Conservation (phyloP, 2,329 filamentous ascomycete genomes). For the Sclerotinia spermophila region DNA sequence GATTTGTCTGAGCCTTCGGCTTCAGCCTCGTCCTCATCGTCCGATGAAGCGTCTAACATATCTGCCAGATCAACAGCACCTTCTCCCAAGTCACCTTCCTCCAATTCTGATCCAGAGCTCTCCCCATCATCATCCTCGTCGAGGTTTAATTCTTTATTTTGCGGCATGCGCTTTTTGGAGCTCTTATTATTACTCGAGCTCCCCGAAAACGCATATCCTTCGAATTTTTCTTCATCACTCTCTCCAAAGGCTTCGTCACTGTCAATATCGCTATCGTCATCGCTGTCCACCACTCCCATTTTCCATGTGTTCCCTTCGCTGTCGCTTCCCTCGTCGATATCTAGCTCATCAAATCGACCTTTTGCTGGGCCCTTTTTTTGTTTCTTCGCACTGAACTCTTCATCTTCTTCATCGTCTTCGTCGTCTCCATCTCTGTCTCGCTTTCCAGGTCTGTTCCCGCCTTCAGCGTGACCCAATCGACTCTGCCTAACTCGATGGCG, state of each 20-base stretch:
- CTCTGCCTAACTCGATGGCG: constrained; percentile 51
- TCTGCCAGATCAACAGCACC: constrained; percentile 37
- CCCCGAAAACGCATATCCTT: constrained; percentile 63
- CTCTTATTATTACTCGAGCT: constrained; percentile 46
- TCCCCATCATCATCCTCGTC: constrained; percentile 45
- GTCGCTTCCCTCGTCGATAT: constrained; percentile 60
- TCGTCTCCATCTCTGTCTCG: constrained; percentile 45
- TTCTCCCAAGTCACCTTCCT: constrained; percentile 63
- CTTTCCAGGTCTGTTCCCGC: constrained; percentile 40
- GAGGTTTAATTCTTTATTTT: constrained; percentile 45
- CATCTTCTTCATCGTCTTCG: constrained; percentile 42
- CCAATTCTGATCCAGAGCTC: constrained; percentile 47
- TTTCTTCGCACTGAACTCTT: constrained; percentile 40
- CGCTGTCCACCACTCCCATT: constrained; percentile 60
- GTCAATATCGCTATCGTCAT: constrained; percentile 66
- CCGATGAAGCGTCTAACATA: constrained; percentile 49
- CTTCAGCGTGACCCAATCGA: constrained; percentile 54
- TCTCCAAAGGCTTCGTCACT: constrained; percentile 69
- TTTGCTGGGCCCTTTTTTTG: constrained; percentile 32
- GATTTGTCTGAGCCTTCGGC: constrained; percentile 38
- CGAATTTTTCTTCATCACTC: constrained; percentile 68
- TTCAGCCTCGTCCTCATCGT: constrained; percentile 59
- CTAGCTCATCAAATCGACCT: constrained; percentile 41
- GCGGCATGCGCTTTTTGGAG: constrained; percentile 47
- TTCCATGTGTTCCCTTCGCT: constrained; percentile 67